Evolutionary conservation across 2,329 filamentous ascomycete genomes (phyloP), one percentile per base, ranked within the genome.

Genomic region (Bipolaris gigantea): DNA sequence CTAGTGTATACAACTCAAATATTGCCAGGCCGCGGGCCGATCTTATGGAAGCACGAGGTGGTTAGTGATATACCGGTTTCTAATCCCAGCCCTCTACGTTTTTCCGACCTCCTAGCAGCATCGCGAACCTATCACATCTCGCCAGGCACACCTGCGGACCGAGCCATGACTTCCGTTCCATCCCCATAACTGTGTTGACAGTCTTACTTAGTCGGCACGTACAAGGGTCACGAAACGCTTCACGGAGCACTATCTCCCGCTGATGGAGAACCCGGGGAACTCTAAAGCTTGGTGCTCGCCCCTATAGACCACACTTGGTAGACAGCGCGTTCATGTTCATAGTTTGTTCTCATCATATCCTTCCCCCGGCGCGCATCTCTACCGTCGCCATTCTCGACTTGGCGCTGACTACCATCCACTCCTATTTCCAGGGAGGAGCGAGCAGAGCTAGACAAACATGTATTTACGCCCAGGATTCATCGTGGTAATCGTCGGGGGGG

Each of bases 401-500:
- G 41, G 36, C 18, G 33, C 11, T 27, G 23, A 19, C 18, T 30
- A 45, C 36, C 33, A 48, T 23, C 32, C 15, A 23, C 39, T 27
- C 39, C 18, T 21, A 23, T 16, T 11, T 41, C 8, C 44, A 41
- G 45, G 40, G 39, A 18, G 11, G 33, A 38, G 30, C 46, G 36
- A 34, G 36, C 42, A 21, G 42, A 19, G 4, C 38, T 21, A 41
- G 23, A 16, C 34, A 54, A 57, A 34, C 34, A 69, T 71, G 67
- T 73, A 60, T 50, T 36, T 71, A 16, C 61, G 70, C 27, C 68
- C 71, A 23, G 70, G 71, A 23, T 67, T 64, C 36, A 60, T 73
- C 27, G 71, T 73, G 55, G 65, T 72, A 50, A 67, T 73, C 43
- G 67, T 72, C 15, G 69, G 69, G 35, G 53, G 61, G 33, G 70